Conservation (phyloP, 2,329 filamentous ascomycete genomes). For the Rhexocercosporidium sp. region DNA sequence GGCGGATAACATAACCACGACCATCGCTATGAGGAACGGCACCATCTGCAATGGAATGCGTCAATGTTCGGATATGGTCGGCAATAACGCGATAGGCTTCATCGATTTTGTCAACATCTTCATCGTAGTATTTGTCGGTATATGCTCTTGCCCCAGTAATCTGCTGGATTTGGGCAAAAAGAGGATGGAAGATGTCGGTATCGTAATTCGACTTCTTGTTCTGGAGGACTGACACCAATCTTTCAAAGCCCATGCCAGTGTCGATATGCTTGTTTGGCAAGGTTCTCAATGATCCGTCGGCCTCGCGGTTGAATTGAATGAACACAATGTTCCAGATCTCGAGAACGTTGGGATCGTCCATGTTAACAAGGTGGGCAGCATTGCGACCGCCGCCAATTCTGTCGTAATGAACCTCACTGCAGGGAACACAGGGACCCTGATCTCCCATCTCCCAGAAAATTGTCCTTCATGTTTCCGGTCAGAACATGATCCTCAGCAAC, state of each 20-base stretch:
- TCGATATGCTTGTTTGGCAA: constrained; percentile 95
- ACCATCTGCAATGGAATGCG: constrained; percentile 93
- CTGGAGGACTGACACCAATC: constrained; percentile 90
- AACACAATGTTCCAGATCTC: constrained; percentile 99
- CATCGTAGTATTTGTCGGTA: constrained; percentile 86
- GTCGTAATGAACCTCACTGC: constrained; percentile 97
- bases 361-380: constrained; percentile 89
- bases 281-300: constrained; percentile 80
- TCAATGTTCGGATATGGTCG: constrained; percentile 88
- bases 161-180: constrained; percentile 85
- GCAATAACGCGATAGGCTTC: constrained; percentile 96
- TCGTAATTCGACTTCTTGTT: constrained; percentile 94
- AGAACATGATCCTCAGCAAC: constrained; percentile 92
- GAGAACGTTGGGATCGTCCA: constrained; percentile 94
- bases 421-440: constrained; percentile 94
- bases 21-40: constrained; percentile 93
- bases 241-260: constrained; percentile 95
- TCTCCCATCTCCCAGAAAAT: constrained; percentile 99
- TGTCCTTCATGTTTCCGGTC: constrained; percentile 97
- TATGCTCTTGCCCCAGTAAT: constrained; percentile 86
- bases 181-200: constrained; percentile 91
- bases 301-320: constrained; percentile 95
- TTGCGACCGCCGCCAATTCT: constrained; percentile 91
- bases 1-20: constrained; percentile 91
- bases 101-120: constrained; percentile 89